Evolutionary conservation across 2,329 filamentous ascomycete species (phyloP).

Genomic region (Kalaharituber pfeilii): DNA sequence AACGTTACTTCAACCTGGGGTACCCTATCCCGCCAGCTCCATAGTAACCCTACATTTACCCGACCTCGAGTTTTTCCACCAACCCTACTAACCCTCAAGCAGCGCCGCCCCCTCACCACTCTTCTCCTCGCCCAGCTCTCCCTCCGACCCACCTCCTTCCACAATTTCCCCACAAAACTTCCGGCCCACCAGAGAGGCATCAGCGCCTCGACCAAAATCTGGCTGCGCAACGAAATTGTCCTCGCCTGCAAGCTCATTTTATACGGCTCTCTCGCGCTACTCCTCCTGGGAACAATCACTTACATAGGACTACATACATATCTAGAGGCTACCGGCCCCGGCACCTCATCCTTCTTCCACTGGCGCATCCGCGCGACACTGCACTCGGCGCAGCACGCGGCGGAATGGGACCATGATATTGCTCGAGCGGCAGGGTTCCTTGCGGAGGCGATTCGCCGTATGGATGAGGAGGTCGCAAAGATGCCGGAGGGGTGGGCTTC

Average conservation of each 20-base stretch:
- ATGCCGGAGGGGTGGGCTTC: background rate
- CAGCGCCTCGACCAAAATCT: slow-evolving; percentile 10
- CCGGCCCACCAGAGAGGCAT: slow-evolving; percentile 9
- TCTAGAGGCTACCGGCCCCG: slow-evolving; percentile 3
- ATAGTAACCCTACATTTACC: too few relatives aligned
- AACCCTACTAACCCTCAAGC: background rate
- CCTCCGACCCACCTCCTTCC: background rate
- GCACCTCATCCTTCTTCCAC: slow-evolving; percentile 2
- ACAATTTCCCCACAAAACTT: background rate
- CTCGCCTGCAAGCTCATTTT: slow-evolving; percentile 7
- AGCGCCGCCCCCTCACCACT: slow-evolving; percentile 1
- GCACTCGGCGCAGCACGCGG: background rate
- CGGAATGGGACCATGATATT: background rate
- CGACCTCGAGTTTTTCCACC: too few relatives aligned
- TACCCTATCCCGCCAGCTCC: too few relatives aligned
- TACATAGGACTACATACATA: background rate
- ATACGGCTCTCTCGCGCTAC: slow-evolving; percentile 9
- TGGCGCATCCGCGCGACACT: slow-evolving; percentile 1
- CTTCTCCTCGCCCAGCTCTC: background rate
- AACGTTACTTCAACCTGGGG: too few relatives aligned
- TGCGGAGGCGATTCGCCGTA: background rate
- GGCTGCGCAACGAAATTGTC: slow-evolving; percentile 10
- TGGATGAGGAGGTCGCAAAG: slow-evolving; percentile 2
- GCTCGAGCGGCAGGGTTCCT: background rate
- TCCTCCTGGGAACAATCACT: background rate